Evolutionary conservation across 1,284 basidiomycete genomes (phyloP).

Genomic region (Pseudozyma sp.): DNA sequence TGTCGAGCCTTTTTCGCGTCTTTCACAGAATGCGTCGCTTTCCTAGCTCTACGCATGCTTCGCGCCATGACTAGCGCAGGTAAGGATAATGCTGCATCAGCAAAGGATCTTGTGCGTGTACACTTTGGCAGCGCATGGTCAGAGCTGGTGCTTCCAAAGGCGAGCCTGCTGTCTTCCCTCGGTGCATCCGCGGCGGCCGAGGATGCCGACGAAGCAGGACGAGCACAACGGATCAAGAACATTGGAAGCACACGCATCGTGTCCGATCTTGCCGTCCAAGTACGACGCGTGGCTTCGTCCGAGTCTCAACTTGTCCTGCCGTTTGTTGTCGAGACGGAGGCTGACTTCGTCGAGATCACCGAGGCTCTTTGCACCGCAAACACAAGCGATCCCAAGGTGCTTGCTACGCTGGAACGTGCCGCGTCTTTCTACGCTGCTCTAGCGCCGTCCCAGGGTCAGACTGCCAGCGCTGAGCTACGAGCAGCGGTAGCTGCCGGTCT

Average conservation of each 20-base stretch:
- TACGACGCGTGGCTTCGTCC: constrained; percentile 25
- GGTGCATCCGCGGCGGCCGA: constrained; percentile 68
- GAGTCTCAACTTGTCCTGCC: constrained; percentile 5
- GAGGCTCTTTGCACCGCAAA: constrained; percentile 9
- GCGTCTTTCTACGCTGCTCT: constrained; percentile 37
- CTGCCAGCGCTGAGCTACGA: constrained; percentile 12
- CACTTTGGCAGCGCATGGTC: constrained; percentile 44
- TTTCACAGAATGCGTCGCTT: constrained; percentile 77
- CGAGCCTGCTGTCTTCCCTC: constrained; percentile 30
- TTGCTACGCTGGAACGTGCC: constrained; percentile 21
- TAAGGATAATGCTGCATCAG: constrained; percentile 11
- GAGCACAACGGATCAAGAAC: constrained; percentile 70
- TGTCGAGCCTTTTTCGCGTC: constrained; percentile 76
- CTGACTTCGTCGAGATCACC: constrained; percentile 16
- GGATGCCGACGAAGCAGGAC: constrained; percentile 24
- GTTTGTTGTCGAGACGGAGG: constrained; percentile 20
- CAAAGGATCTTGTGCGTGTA: constrained; percentile 25
- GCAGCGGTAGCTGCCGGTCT: constrained; percentile 16
- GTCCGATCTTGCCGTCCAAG: constrained; percentile 69
- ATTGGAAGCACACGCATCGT: constrained; percentile 73
- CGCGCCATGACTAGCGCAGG: constrained; percentile 7
- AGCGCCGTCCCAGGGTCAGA: constrained; percentile 20
- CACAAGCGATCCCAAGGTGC: neutral
- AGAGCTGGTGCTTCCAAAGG: constrained; percentile 39
- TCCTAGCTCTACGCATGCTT: constrained; percentile 69